These are phyloP conservation scores for Arabis hirsuta DNA, from an alignment of 345 rosid species.

Conservation along the genomic window DNA sequence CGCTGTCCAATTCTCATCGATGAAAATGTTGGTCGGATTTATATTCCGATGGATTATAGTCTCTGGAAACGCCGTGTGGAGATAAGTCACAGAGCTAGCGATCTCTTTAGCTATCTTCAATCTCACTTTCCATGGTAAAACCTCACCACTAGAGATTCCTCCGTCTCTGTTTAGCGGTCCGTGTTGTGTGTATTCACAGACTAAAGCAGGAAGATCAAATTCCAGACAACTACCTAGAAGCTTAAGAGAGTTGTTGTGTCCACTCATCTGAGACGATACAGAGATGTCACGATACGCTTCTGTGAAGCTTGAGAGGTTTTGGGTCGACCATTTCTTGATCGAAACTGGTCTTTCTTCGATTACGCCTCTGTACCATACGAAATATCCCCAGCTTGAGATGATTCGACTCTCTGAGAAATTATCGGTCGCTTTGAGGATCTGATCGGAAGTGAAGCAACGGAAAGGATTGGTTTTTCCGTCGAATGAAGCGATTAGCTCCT, in stretches of 20 bases:
- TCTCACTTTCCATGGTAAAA: conserved; percentile 34
- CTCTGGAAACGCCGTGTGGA: conserved; percentile 38
- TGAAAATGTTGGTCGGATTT: conserved; percentile 32
- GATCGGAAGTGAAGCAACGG: conserved; percentile 41
- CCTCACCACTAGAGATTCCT: conserved; percentile 5
- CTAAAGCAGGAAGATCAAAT: conserved; percentile 30
- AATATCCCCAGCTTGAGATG: conserved; percentile 39
- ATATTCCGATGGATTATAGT: conserved; percentile 37
- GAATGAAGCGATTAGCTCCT: conserved; percentile 37
- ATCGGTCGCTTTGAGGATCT: conserved; percentile 34
- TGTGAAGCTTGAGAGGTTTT: conserved; percentile 33
- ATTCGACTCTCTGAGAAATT: conserved; percentile 34
- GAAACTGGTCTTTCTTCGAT: conserved; percentile 36
- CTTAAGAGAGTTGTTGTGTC: conserved; percentile 27
- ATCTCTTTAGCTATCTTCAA: conserved; percentile 38
- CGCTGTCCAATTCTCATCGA: conserved; percentile 28
- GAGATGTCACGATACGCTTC: conserved; percentile 38
- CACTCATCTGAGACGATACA: conserved; percentile 38
- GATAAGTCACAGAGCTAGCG: conserved; percentile 24
- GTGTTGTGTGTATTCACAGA: conserved; percentile 33
- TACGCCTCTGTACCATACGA: conserved; percentile 40
- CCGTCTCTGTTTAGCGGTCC: conserved; percentile 34
- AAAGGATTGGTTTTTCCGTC: conserved; percentile 39
- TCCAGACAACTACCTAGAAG: conserved; percentile 39
- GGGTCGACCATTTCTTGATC: conserved; percentile 36